These are phyloP conservation scores for Pyricularia sp. DNA, from an alignment of 2,329 filamentous ascomycete species.

Conservation along the genomic window DNA sequence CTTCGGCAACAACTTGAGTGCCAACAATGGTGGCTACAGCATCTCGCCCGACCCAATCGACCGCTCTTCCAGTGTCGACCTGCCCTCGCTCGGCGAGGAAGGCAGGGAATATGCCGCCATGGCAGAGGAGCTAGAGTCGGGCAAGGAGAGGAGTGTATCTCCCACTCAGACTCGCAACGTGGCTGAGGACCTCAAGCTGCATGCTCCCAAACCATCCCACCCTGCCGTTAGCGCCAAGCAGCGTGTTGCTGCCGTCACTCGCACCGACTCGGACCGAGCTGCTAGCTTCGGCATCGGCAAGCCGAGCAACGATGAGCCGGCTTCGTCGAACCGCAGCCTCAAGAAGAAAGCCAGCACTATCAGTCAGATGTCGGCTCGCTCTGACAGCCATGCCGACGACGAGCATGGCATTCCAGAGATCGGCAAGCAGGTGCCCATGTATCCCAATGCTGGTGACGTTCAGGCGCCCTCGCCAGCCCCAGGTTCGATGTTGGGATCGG, in stretches of 20 bases:
- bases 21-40: constrained; percentile 13
- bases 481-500: constrained; percentile 21
- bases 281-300: constrained; percentile 75
- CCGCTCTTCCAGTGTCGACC: constrained; percentile 62
- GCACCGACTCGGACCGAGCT: constrained; percentile 79
- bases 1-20: constrained; percentile 23
- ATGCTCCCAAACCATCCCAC: constrained; percentile 80
- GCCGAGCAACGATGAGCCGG: constrained; percentile 37
- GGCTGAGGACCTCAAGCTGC: constrained; percentile 68
- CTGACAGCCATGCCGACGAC: constrained; percentile 46
- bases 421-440: constrained; percentile 86
- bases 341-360: constrained; percentile 49
- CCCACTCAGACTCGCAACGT: constrained; percentile 68
- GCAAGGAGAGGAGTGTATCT: constrained; percentile 29
- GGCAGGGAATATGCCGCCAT: constrained; percentile 70
- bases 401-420: constrained; percentile 88
- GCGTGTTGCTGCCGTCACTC: constrained; percentile 70
- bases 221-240: constrained; percentile 71
- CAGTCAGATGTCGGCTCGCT: constrained; percentile 33
- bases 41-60: constrained; percentile 27
- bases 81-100: constrained; percentile 82
- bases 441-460: constrained; percentile 82
- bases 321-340: constrained; percentile 35
- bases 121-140: constrained; percentile 30
- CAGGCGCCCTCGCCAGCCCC: constrained; percentile 82